Percentiles rank a stretch among this genome's conserved stretches.
phyloP scores from a whole-genome alignment of 208 protist species.

The Trypanosoma brucei region DNA sequence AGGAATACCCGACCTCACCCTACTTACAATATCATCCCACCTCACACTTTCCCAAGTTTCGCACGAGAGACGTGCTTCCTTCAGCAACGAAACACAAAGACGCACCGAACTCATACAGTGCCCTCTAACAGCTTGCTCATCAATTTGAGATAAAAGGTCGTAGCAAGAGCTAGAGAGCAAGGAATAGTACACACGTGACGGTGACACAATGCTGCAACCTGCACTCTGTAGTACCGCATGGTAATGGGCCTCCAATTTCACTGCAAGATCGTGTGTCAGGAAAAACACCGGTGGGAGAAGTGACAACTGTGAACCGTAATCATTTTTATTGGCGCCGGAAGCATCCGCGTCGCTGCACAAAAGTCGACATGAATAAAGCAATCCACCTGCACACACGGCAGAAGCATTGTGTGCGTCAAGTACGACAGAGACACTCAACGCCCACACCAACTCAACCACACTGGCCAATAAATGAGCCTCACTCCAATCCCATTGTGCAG shows the following conservation, averaged over 20 bases:
- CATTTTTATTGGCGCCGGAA: not conserved
- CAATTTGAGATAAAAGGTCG: constrained; percentile 9
- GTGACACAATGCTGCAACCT: not conserved
- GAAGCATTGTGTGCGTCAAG: constrained; percentile 7
- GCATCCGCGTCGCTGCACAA: not conserved
- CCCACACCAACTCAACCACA: constrained; percentile 21
- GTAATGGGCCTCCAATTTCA: constrained; percentile 12
- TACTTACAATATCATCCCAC: constrained; percentile 12
- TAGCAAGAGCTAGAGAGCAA: constrained; percentile 13
- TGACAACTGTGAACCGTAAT: constrained; percentile 1
- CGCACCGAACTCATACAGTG: not conserved
- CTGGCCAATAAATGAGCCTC: not conserved
- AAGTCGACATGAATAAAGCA: not conserved
- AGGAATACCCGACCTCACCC: not conserved
- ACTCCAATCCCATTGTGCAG: not conserved
- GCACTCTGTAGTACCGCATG: constrained; percentile 2
- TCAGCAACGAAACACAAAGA: constrained; percentile 9
- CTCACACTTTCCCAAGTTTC: constrained; percentile 5
- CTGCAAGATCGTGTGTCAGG: constrained; percentile 12
- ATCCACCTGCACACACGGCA: not conserved
- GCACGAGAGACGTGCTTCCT: constrained; percentile 3
- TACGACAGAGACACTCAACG: constrained; percentile 18
- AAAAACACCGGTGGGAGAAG: constrained; percentile 18
- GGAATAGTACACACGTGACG: constrained; percentile 5
- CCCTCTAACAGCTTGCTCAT: not conserved